phyloP scores from a whole-genome alignment of 2,329 filamentous ascomycete genomes.

The Epichloe festucae region DNA sequence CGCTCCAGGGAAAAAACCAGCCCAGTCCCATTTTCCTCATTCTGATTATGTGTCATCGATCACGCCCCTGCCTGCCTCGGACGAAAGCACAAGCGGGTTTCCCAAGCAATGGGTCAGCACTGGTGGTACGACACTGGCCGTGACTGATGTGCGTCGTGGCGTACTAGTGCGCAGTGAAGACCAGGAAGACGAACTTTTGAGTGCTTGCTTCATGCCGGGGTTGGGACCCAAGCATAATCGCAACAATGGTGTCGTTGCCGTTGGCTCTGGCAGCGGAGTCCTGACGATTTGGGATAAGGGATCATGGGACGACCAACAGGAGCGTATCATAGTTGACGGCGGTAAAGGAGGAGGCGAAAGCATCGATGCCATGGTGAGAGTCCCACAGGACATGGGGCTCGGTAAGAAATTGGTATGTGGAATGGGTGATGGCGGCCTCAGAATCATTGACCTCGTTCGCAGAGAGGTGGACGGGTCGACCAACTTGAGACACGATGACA shows the following conservation, averaged over 20 bases:
- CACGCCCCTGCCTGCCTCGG: constrained; percentile 66
- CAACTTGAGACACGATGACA: constrained; percentile 61
- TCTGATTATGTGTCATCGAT: constrained; percentile 87
- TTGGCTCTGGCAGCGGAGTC: constrained; percentile 64
- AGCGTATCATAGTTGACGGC: constrained; percentile 65
- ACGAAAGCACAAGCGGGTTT: constrained; percentile 74
- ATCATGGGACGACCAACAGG: constrained; percentile 89
- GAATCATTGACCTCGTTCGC: constrained; percentile 61
- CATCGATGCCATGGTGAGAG: constrained; percentile 60
- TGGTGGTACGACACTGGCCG: constrained; percentile 77
- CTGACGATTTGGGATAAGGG: constrained; percentile 90
- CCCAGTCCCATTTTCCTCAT: constrained; percentile 75
- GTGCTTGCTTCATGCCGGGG: constrained; percentile 64
- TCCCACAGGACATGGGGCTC: constrained; percentile 57
- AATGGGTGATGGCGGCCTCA: constrained; percentile 65
- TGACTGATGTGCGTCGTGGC: constrained; percentile 77
- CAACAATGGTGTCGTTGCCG: constrained; percentile 63
- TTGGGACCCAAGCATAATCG: constrained; percentile 52
- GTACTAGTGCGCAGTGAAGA: constrained; percentile 84
- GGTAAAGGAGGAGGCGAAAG: constrained; percentile 56
- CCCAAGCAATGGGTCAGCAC: constrained; percentile 93
- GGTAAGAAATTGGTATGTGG: constrained; percentile 69
- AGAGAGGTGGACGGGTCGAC: constrained; percentile 57
- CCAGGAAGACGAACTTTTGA: constrained; percentile 87
- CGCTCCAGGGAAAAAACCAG: constrained; percentile 47